Conservation (phyloP, 78 protist genomes). For the Chrysochromulina tobinii region DNA sequence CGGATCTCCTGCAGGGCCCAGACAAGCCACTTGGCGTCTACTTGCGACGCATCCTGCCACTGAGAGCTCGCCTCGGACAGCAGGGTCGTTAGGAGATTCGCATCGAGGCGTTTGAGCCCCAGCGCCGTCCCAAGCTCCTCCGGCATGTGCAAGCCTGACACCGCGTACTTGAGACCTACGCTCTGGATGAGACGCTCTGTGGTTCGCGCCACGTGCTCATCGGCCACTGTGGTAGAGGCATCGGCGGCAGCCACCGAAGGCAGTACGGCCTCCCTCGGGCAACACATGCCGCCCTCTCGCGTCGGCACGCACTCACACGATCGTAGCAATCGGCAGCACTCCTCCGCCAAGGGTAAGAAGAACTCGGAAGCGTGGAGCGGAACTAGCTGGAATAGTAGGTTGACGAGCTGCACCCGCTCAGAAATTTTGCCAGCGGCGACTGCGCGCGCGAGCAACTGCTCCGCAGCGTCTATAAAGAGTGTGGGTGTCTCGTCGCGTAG, state of each 20-base stretch:
- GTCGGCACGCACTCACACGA: neutral
- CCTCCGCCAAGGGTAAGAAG: neutral
- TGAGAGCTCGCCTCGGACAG: neutral
- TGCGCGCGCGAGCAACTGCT: neutral
- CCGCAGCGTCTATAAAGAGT: neutral
- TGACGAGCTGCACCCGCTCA: neutral
- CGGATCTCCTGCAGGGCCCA: neutral
- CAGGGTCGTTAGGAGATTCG: neutral
- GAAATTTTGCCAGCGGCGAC: neutral
- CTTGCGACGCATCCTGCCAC: neutral
- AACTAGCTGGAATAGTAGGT: neutral
- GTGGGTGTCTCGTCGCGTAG: neutral
- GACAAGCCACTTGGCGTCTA: neutral
- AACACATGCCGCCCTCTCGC: neutral
- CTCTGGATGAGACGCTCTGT: neutral
- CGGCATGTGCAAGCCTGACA: neutral
- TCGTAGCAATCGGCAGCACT: neutral
- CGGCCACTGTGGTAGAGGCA: neutral
- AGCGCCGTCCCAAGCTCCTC: neutral
- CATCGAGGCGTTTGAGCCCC: neutral
- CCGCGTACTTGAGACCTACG: neutral
- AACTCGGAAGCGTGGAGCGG: neutral
- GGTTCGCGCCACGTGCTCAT: neutral
- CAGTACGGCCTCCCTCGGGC: neutral
- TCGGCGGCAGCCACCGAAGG: neutral